A percentile compares a stretch with the other conserved stretches of the same genome.
Conservation (phyloP, 441 rosid genomes). For the Capsella rubella region DNA sequence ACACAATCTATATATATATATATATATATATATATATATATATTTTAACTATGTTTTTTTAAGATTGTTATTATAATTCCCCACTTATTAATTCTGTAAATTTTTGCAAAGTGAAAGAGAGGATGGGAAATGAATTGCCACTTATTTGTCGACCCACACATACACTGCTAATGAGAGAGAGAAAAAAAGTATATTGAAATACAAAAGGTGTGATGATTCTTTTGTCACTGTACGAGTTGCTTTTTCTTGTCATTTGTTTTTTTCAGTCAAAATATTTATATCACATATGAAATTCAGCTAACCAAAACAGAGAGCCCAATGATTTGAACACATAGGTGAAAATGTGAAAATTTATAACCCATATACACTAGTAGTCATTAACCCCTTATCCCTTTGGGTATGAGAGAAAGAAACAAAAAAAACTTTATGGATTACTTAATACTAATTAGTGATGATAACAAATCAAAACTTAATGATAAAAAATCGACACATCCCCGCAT, state of each 20-base stretch:
- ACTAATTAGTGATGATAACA: conserved; percentile 15
- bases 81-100: neutral
- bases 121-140: conserved; percentile 35
- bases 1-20: neutral
- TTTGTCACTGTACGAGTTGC: conserved; percentile 36
- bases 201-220: conserved; percentile 27
- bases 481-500: conserved; percentile 1
- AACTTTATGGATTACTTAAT: conserved; percentile 2
- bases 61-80: neutral
- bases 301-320: neutral
- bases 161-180: neutral
- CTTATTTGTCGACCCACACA: conserved; percentile 38
- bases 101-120: neutral
- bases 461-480: conserved; percentile 12
- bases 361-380: neutral
- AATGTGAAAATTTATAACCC: neutral
- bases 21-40: no score
- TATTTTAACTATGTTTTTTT: neutral
- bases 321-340: neutral
- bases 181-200: neutral
- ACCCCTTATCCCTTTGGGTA: neutral
- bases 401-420: neutral
- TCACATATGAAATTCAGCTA: neutral
- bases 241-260: conserved; percentile 16
- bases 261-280: neutral